A percentile compares a stretch with the other conserved stretches of the same genome.
phyloP scores from a whole-genome alignment of 2,329 filamentous ascomycete genomes.

The Hypoxylon sp. region DNA sequence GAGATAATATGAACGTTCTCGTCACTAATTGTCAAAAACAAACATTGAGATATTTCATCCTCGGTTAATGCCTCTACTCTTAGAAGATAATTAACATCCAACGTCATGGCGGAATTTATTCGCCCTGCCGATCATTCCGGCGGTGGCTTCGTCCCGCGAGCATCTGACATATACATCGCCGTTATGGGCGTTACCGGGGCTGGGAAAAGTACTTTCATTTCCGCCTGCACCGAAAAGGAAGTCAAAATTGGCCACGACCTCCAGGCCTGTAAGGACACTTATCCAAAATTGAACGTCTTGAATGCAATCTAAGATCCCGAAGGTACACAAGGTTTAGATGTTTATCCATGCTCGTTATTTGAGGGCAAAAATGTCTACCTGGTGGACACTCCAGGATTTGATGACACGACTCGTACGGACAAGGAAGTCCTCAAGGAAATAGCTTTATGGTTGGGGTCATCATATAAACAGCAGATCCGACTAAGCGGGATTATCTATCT shows the following conservation, averaged over 20 bases:
- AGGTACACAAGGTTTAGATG: constrained; percentile 54
- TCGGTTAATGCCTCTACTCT: background rate
- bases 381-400: constrained; percentile 65
- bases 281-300: too few species aligned
- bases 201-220: constrained; percentile 59
- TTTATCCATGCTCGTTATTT: constrained; percentile 51
- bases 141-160: background rate
- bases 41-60: background rate
- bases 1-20: background rate
- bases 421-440: constrained; percentile 62
- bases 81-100: background rate
- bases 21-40: background rate
- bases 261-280: constrained; percentile 51
- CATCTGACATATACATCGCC: constrained; percentile 10
- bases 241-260: constrained; percentile 55
- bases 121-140: background rate
- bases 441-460: constrained; percentile 56
- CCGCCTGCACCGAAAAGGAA: constrained; percentile 53
- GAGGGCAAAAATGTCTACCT: constrained; percentile 52
- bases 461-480: constrained; percentile 53
- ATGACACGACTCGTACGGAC: constrained; percentile 61
- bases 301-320: background rate
- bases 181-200: constrained; percentile 55
- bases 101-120: background rate
- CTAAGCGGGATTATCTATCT: constrained; percentile 64